A percentile compares a stretch with the other conserved stretches of the same genome.
Conservation (phyloP, 192 early-diverging fungal genomes). For the Backusella australiensis region DNA sequence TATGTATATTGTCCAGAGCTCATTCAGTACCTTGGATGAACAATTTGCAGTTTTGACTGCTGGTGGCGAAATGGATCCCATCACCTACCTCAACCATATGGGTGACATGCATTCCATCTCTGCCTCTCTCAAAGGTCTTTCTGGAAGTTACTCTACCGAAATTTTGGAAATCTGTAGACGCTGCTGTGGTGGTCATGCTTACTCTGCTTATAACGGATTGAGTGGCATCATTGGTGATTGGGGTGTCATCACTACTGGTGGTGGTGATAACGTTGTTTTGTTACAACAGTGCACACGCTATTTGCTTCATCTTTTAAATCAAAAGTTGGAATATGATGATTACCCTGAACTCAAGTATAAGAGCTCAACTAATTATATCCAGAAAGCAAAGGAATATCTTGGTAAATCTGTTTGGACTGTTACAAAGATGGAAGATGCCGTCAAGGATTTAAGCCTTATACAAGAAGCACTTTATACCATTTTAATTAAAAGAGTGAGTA, state of each 20-base stretch:
- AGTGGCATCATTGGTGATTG: conserved; percentile 56
- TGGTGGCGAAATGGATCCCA: conserved; percentile 45
- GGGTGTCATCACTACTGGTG: conserved; percentile 61
- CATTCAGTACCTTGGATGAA: conserved; percentile 8
- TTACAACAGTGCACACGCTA: conserved; percentile 52
- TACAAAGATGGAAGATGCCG: background rate
- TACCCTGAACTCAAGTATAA: conserved; percentile 24
- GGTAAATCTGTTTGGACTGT: conserved; percentile 8
- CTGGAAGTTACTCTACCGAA: conserved; percentile 51
- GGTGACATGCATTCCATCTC: conserved; percentile 58
- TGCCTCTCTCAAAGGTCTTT: conserved; percentile 51
- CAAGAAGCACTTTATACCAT: conserved; percentile 27
- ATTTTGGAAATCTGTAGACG: conserved; percentile 51
- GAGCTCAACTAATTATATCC: conserved; percentile 18
- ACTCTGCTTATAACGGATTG: conserved; percentile 65
- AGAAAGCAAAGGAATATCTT: conserved; percentile 14
- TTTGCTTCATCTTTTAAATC: conserved; percentile 31
- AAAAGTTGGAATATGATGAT: conserved; percentile 24
- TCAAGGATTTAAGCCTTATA: conserved; percentile 8
- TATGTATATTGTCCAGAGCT: conserved; percentile 40
- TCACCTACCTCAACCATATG: conserved; percentile 43
- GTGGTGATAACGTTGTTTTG: conserved; percentile 48
- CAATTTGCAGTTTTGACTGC: conserved; percentile 35
- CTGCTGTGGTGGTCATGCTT: conserved; percentile 64
- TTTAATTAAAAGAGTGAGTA: conserved; percentile 23